A percentile compares a stretch with the other conserved stretches of the same genome.
phyloP scores from a whole-genome alignment of 805 yeast genomes.

The Isabelozyma pseudorhagii region DNA sequence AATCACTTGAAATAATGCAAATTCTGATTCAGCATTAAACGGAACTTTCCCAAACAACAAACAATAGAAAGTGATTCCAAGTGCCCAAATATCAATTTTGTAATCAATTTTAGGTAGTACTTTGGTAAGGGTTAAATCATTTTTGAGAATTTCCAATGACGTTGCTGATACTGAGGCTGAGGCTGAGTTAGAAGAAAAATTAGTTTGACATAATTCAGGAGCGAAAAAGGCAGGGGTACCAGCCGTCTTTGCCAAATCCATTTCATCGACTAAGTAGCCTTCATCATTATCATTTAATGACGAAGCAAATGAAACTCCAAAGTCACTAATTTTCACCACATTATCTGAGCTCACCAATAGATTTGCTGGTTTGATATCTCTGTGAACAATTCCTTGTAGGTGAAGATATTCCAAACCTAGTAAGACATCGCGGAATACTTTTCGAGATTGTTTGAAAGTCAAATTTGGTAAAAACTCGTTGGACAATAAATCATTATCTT shows the following conservation, averaged over 20 bases:
- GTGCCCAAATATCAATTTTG: constrained; percentile 96
- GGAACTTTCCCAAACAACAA: constrained; percentile 86
- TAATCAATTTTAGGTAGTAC: constrained; percentile 56
- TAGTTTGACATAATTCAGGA: constrained; percentile 71
- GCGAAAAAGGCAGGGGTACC: constrained; percentile 97
- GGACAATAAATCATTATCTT: constrained; percentile 18
- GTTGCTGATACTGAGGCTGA: constrained; percentile 13
- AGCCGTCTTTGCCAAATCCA: constrained; percentile 90
- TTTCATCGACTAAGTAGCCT: constrained; percentile 45
- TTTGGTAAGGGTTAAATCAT: constrained; percentile 16
- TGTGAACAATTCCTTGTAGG: constrained; percentile 84
- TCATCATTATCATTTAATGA: constrained; percentile 44
- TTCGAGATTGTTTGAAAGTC: constrained; percentile 62
- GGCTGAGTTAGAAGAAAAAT: constrained; percentile 21
- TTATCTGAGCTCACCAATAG: constrained; percentile 66
- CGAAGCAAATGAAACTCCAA: constrained; percentile 85
- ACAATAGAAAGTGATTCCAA: constrained; percentile 90
- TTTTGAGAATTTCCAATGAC: constrained; percentile 20
- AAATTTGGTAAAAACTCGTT: constrained; percentile 53
- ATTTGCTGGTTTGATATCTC: constrained; percentile 96
- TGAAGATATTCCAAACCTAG: constrained; percentile 89
- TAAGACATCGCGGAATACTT: constrained; percentile 77
- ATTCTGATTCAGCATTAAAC: constrained; percentile 83
- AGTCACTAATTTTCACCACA: constrained; percentile 89
- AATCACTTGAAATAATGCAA: constrained; percentile 79